Conservation (phyloP, 306 rosid genomes). For the Cercis canadensis region DNA sequence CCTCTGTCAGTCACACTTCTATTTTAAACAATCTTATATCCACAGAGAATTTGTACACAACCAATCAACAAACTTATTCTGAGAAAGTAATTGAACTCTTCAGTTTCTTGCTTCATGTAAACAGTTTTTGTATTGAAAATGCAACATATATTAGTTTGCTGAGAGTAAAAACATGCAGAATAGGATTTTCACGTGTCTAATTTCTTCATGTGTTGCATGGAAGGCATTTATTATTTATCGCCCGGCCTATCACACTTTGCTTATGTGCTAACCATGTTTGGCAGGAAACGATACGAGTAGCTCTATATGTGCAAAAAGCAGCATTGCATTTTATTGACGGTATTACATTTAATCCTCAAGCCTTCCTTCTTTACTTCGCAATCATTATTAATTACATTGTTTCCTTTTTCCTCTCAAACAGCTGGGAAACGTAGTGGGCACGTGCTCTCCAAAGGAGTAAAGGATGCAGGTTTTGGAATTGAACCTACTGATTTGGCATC, state of each 20-base stretch:
- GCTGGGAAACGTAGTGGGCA: slow-evolving; percentile 56
- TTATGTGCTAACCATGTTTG: slow-evolving; percentile 38
- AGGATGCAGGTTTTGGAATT: slow-evolving; percentile 70
- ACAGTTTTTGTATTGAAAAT: background rate
- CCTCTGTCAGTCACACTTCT: too few relatives aligned
- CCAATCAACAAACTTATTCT: too few relatives aligned
- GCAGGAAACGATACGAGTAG: slow-evolving; percentile 81
- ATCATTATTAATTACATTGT: slow-evolving; percentile 3
- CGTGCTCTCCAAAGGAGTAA: slow-evolving; percentile 55
- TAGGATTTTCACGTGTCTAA: background rate
- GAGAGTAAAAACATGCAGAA: background rate
- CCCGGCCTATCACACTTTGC: slow-evolving; percentile 5
- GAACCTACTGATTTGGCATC: slow-evolving; percentile 69
- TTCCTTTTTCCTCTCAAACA: slow-evolving; percentile 30
- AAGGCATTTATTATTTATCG: slow-evolving; percentile 26
- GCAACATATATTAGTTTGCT: background rate
- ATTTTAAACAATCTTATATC: too few relatives aligned
- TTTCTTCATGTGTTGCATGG: slow-evolving; percentile 31
- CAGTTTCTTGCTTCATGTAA: background rate
- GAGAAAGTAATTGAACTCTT: background rate
- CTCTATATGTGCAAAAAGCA: slow-evolving; percentile 78
- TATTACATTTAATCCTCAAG: slow-evolving; percentile 29
- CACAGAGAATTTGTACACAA: too few relatives aligned
- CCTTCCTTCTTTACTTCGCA: background rate
- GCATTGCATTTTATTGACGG: slow-evolving; percentile 80